Base-by-base conservation (phyloP, 2,329 filamentous ascomycete genomes). In the Coccinonectria pachysandricola region DNA sequence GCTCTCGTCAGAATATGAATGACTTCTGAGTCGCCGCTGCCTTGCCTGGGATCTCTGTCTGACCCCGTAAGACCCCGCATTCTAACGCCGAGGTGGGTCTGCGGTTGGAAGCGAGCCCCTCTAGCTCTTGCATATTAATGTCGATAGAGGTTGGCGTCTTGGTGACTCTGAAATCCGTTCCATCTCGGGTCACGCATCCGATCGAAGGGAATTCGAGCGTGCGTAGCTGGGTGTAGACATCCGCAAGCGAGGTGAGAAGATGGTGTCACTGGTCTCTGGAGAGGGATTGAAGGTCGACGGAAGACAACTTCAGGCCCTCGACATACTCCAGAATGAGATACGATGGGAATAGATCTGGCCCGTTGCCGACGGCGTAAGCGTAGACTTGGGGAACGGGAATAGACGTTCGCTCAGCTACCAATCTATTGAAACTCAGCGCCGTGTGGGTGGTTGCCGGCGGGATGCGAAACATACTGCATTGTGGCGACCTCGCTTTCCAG, bases 381-480 rank as follows among this genome's bases (percentile, higher is more conserved):
- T 21, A 12, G 14, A 21, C n/a, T 21, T 21, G 12, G 12, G 20
- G 20, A 7, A 12, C 14, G 8, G 20, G 20, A 21, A 21, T 21
- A 12, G 12, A 11, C 20, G 20, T 21, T 3, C 14, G 12, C 11
- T 12, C 20, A 12, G 20, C 20, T 11, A 21, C 14, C 12, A 12
- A 21, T 11, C 20, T 21, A 21, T 21, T 21, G 20, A 21, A 23
- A 23, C 22, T 15, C 12, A 11, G 9, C 15, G 14, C 17, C 22
- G 22, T 15, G 14, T 11, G 8, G 13, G n/a, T n/a, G n/a, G n/a
- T n/a, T n/a, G n/a, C n/a, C n/a, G n/a, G n/a, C n/a, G n/a, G n/a
- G n/a, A n/a, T n/a, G n/a, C n/a, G n/a, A n/a, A 23, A 23, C 22
- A 15, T 16, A 15, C 22, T 15, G 22, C 22, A 23, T 23, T n/a